Evolutionary conservation across 202 grass and related monocot species (phyloP).

Genomic region (Cymbopogon flexuosus): DNA sequence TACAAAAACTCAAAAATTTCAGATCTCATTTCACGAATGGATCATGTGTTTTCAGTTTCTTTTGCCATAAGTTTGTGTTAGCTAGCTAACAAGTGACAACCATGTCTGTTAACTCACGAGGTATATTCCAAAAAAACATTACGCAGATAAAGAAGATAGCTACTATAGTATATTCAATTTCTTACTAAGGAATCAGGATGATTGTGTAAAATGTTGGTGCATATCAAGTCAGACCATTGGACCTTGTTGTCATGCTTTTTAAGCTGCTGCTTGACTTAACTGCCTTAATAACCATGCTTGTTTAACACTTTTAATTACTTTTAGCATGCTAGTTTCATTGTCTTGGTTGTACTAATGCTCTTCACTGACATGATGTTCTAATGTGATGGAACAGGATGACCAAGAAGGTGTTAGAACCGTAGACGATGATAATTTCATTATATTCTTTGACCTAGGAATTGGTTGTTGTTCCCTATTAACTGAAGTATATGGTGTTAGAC

Average conservation of each 20-base stretch:
- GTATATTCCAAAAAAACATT: too few species aligned
- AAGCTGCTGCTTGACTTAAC: too few species aligned
- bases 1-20: too few species aligned
- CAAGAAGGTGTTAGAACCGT: conserved; percentile 78
- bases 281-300: too few species aligned
- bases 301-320: too few species aligned
- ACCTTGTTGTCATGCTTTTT: neutral
- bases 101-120: too few species aligned
- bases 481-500: neutral
- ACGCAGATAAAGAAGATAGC: too few species aligned
- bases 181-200: neutral
- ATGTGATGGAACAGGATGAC: conserved; percentile 62
- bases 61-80: too few species aligned
- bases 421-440: conserved; percentile 94
- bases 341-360: neutral
- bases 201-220: neutral
- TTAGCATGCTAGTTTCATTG: too few species aligned
- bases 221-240: neutral
- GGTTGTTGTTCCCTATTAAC: neutral
- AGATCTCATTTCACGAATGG: too few species aligned
- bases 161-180: neutral
- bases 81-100: too few species aligned
- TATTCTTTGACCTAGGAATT: neutral
- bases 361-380: neutral
- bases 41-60: too few species aligned